These are phyloP conservation scores for Hortaea werneckii DNA, from an alignment of 2,329 filamentous ascomycete genomes.

Conservation along the genomic window DNA sequence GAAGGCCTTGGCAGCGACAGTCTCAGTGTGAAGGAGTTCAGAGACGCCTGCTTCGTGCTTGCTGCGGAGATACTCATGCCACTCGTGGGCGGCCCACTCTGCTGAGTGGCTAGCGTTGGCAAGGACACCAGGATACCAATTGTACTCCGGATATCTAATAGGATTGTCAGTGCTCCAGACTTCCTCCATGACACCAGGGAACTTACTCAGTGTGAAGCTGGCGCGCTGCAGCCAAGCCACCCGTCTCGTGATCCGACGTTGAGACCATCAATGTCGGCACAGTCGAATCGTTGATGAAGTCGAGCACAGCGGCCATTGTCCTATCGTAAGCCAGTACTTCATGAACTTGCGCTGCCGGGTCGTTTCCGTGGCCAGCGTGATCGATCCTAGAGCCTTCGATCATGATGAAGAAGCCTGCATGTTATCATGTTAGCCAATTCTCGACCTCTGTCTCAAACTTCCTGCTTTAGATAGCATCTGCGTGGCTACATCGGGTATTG, in stretches of 20 bases:
- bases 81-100: slow-evolving; percentile 56
- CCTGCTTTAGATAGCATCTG: too few relatives aligned
- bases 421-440: too few relatives aligned
- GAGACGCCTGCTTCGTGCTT: slow-evolving; percentile 41
- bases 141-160: slow-evolving; percentile 53
- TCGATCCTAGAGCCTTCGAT: slow-evolving; percentile 95
- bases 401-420: slow-evolving; percentile 74
- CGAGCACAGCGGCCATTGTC: slow-evolving; percentile 69
- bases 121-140: slow-evolving; percentile 75
- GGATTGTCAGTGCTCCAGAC: neutral
- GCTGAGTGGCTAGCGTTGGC: slow-evolving; percentile 68
- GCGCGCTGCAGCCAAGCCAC: slow-evolving; percentile 71
- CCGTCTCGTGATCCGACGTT: slow-evolving; percentile 95
- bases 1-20: slow-evolving; percentile 46
- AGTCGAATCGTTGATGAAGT: slow-evolving; percentile 68
- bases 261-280: slow-evolving; percentile 72
- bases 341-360: slow-evolving; percentile 49
- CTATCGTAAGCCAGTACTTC: slow-evolving; percentile 94
- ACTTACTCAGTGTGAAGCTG: slow-evolving; percentile 44
- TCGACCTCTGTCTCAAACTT: too few relatives aligned
- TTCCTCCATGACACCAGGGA: too few relatives aligned
- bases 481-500: too few relatives aligned
- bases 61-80: slow-evolving; percentile 35
- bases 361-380: slow-evolving; percentile 65
- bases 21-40: slow-evolving; percentile 16